Percentiles rank a stretch among this genome's conserved stretches.
These are phyloP conservation scores for Clonostachys byssicola DNA, from an alignment of 2,329 filamentous ascomycete species.

Conservation along the genomic window DNA sequence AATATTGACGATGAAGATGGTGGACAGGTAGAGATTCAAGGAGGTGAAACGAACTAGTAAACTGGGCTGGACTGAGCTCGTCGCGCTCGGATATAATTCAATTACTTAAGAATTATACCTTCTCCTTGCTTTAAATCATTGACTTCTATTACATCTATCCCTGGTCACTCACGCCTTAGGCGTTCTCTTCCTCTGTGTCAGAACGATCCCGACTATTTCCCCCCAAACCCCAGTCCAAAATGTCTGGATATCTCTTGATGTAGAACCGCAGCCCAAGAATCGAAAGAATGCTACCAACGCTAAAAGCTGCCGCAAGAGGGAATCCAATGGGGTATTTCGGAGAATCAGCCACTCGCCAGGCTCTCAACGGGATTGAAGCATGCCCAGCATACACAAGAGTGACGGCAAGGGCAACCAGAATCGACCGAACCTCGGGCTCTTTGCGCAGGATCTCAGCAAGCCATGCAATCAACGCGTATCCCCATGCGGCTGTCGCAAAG, in stretches of 20 bases:
- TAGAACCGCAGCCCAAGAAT: slow-evolving; percentile 24
- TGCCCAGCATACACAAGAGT: slow-evolving; percentile 30
- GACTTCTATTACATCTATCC: too few relatives aligned
- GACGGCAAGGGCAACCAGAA: slow-evolving; percentile 26
- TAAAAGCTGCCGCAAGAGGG: slow-evolving; percentile 24
- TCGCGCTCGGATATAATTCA: too few relatives aligned
- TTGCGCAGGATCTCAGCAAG: slow-evolving; percentile 23
- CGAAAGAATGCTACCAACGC: slow-evolving; percentile 18
- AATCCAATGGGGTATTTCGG: slow-evolving; percentile 29
- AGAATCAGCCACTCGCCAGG: slow-evolving; percentile 25
- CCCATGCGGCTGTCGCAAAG: slow-evolving; percentile 23
- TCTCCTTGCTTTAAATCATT: too few relatives aligned
- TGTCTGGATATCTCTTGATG: slow-evolving; percentile 11
- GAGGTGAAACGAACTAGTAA: too few relatives aligned
- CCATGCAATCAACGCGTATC: slow-evolving; percentile 26
- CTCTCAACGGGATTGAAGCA: slow-evolving; percentile 29
- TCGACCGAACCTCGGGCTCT: slow-evolving; percentile 27
- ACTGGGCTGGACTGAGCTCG: too few relatives aligned
- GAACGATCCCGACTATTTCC: neutral
- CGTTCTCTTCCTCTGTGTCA: too few relatives aligned
- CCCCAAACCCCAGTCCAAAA: slow-evolving; percentile 8
- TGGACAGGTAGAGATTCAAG: too few relatives aligned
- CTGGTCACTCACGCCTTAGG: too few relatives aligned
- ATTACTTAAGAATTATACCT: too few relatives aligned
- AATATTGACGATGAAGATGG: too few relatives aligned